Conservation (phyloP, 1,139 yeast genomes). For the Pichia sp. region DNA sequence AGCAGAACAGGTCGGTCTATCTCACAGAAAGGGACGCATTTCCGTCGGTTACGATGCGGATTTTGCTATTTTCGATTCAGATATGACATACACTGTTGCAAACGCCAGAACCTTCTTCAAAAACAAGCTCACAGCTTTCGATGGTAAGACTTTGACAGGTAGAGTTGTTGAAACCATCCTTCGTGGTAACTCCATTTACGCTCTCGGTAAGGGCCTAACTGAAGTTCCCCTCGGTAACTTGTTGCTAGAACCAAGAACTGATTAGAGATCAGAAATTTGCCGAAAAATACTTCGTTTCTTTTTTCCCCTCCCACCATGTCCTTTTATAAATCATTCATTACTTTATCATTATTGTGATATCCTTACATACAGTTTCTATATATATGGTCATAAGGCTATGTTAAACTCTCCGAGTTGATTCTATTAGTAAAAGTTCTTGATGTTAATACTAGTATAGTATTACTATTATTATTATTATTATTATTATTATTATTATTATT, state of each 20-base stretch:
- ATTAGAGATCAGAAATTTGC: constrained; percentile 4
- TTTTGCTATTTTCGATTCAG: constrained; percentile 72
- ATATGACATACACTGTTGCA: constrained; percentile 47
- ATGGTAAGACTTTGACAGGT: constrained; percentile 66
- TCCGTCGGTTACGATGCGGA: constrained; percentile 82
- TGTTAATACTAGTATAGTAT: background rate
- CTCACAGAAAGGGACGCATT: constrained; percentile 67
- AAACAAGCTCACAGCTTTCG: constrained; percentile 82
- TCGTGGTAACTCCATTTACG: constrained; percentile 67
- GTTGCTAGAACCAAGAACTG: constrained; percentile 51
- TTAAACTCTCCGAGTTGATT: background rate
- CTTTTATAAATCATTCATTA: background rate
- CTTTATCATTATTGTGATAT: background rate
- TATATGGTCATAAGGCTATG: background rate
- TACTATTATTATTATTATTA: background rate
- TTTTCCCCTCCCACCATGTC: background rate
- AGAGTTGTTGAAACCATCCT: constrained; percentile 72
- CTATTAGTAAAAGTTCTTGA: background rate
- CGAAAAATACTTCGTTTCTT: background rate
- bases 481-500: background rate
- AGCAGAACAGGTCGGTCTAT: constrained; percentile 77
- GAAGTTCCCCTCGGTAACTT: constrained; percentile 53
- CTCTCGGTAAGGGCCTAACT: constrained; percentile 53
- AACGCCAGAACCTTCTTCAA: constrained; percentile 66
- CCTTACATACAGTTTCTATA: background rate